phyloP scores from a whole-genome alignment of 495 filamentous ascomycete species.

The Aspergillus nanangensis region DNA sequence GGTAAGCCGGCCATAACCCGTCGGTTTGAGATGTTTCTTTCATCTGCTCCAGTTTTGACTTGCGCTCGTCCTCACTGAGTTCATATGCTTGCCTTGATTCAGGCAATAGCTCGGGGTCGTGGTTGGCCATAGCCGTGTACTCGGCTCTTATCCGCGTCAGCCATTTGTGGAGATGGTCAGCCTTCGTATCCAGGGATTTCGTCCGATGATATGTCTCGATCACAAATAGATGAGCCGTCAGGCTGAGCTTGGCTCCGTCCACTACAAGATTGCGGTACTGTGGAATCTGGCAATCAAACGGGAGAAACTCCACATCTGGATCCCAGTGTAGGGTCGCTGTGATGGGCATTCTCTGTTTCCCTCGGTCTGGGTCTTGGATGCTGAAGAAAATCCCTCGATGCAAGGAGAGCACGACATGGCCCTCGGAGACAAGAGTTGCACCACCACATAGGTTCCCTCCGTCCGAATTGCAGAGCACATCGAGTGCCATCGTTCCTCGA shows the following conservation, averaged over 20 bases:
- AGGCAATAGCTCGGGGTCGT: not conserved
- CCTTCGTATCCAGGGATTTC: not conserved
- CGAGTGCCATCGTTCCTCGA: not conserved
- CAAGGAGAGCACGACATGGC: not conserved
- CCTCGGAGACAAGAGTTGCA: not conserved
- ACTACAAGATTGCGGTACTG: not conserved
- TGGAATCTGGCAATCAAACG: not conserved
- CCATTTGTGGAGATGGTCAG: constrained; percentile 1
- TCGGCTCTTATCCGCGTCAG: not conserved
- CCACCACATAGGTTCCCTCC: not conserved
- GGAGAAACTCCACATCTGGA: constrained; percentile 13
- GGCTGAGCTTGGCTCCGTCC: not conserved
- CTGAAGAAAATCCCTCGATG: constrained; percentile 1
- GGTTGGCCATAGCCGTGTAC: not conserved
- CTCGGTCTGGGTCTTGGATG: not conserved
- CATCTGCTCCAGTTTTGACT: not conserved
- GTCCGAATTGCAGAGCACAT: not conserved
- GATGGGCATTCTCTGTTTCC: not conserved
- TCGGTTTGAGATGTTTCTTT: not conserved
- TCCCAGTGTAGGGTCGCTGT: constrained; percentile 14
- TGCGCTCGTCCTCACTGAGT: not conserved
- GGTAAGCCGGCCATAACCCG: not conserved
- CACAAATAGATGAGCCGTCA: not conserved
- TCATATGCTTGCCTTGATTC: not conserved
- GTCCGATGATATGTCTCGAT: constrained; percentile 3